Percentiles rank a stretch among this genome's conserved stretches.
These are phyloP conservation scores for Litchi chinensis DNA, from an alignment of 345 rosid species.

Conservation along the genomic window DNA sequence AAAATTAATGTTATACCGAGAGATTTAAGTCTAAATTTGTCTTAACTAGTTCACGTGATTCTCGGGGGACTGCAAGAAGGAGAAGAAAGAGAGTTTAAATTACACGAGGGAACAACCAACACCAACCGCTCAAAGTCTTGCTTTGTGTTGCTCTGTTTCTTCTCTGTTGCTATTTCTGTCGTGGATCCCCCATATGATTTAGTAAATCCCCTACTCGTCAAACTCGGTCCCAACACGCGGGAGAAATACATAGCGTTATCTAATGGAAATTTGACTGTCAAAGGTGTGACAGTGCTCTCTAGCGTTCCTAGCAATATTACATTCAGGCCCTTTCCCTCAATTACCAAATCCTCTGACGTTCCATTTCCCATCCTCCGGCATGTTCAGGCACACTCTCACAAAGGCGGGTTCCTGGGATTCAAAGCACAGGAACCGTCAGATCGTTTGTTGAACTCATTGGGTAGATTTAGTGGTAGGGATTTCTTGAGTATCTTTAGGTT, in stretches of 20 bases:
- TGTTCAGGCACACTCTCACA: conserved; percentile 50
- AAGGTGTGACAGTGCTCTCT: conserved; percentile 52
- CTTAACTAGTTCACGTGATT: too few species aligned
- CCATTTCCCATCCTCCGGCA: conserved; percentile 51
- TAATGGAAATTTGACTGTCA: conserved; percentile 45
- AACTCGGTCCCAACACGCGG: conserved; percentile 15
- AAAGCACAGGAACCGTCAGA: conserved; percentile 42
- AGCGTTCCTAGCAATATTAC: conserved; percentile 69
- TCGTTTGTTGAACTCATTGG: conserved; percentile 55
- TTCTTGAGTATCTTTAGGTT: conserved; percentile 72
- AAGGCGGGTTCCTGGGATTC: conserved; percentile 77
- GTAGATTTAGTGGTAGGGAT: conserved; percentile 56
- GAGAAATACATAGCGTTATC: conserved; percentile 45
- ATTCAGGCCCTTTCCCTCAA: conserved; percentile 50
- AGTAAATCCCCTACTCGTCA: conserved; percentile 18
- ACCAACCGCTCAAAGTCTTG: neutral
- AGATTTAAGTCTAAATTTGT: too few species aligned
- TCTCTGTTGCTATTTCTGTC: conserved; percentile 17
- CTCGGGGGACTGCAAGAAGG: too few species aligned
- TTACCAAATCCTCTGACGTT: conserved; percentile 48
- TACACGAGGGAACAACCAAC: too few species aligned
- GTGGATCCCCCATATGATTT: conserved; percentile 72
- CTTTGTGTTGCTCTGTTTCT: neutral
- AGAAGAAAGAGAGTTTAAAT: too few species aligned
- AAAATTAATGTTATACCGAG: too few species aligned